Evolutionary conservation across 164 flowering plant genomes (phyloP).

Genomic region (Magnolia sinica): DNA sequence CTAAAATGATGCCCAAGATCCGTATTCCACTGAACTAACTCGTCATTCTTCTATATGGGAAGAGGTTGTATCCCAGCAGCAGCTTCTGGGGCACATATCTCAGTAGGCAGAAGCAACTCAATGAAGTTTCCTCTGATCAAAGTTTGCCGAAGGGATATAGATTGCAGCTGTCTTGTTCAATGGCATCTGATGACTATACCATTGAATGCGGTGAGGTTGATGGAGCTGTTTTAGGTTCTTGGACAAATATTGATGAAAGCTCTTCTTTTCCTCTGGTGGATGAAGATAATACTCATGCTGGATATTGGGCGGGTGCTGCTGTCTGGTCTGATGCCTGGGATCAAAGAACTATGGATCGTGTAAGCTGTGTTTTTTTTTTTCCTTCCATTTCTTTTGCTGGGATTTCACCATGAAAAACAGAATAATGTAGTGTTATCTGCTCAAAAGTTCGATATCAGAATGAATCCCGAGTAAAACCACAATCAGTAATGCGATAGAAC

Average conservation of each 20-base stretch:
- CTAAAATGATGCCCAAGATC: background rate
- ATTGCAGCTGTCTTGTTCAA: constrained; percentile 38
- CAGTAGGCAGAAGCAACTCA: constrained; percentile 38
- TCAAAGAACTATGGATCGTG: constrained; percentile 81
- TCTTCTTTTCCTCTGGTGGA: constrained; percentile 35
- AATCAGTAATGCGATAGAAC: too few species aligned
- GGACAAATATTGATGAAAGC: constrained; percentile 47
- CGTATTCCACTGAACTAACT: constrained; percentile 21
- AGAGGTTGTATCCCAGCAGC: constrained; percentile 93
- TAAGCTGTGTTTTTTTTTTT: constrained; percentile 38
- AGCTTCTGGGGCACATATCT: constrained; percentile 70
- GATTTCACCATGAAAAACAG: background rate
- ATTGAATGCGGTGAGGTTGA: constrained; percentile 89
- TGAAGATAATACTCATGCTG: constrained; percentile 46
- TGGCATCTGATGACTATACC: constrained; percentile 25
- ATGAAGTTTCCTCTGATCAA: constrained; percentile 24
- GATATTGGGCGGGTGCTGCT: constrained; percentile 95
- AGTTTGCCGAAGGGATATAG: constrained; percentile 26
- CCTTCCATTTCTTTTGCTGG: background rate
- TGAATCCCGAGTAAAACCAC: too few species aligned
- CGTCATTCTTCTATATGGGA: constrained; percentile 16
- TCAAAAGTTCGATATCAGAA: background rate
- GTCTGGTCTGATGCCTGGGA: constrained; percentile 90
- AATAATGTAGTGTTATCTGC: background rate
- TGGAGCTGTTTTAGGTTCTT: constrained; percentile 89